Percentiles rank a stretch among this genome's conserved stretches.
These are phyloP conservation scores for Verbascum thapsus DNA, from an alignment of 257 asterid species.

Conservation along the genomic window DNA sequence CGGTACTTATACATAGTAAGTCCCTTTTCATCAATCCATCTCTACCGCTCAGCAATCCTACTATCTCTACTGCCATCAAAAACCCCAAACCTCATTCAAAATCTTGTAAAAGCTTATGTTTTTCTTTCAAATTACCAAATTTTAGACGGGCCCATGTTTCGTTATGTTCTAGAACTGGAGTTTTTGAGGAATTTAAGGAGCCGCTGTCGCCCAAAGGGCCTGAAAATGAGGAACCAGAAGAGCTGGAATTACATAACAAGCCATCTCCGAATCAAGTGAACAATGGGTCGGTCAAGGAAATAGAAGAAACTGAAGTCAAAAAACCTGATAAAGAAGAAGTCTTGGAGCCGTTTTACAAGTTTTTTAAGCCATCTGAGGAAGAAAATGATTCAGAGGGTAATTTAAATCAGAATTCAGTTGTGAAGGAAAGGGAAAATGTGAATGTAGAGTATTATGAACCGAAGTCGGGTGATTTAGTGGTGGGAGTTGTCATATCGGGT, in stretches of 20 bases:
- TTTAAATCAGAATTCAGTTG: conserved; percentile 25
- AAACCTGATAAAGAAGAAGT: conserved; percentile 56
- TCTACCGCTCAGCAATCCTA: conserved; percentile 30
- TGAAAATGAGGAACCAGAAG: conserved; percentile 52
- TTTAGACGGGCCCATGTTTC: conserved; percentile 40
- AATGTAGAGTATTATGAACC: conserved; percentile 85
- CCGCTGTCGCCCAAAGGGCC: conserved; percentile 40
- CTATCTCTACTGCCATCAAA: conserved; percentile 30
- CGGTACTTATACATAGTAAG: conserved; percentile 39
- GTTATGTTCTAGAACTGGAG: conserved; percentile 64
- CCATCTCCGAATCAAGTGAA: conserved; percentile 58
- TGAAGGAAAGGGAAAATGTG: conserved; percentile 41
- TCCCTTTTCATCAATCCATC: conserved; percentile 38
- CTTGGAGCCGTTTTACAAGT: conserved; percentile 74
- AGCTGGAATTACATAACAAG: conserved; percentile 73
- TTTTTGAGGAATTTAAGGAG: conserved; percentile 46
- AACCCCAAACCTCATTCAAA: conserved; percentile 37
- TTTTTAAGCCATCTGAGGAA: conserved; percentile 58
- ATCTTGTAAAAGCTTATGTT: conserved; percentile 33
- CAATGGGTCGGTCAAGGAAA: conserved; percentile 37
- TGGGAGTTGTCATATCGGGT: conserved; percentile 95
- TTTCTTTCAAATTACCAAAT: conserved; percentile 37
- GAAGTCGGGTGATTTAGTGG: conserved; percentile 79
- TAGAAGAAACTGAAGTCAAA: conserved; percentile 37
- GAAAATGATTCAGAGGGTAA: conserved; percentile 34